Percentiles rank a stretch among this genome's conserved stretches.
phyloP scores from a whole-genome alignment of 768 basidiomycete species.

The Coprinellus aureogranulatus region DNA sequence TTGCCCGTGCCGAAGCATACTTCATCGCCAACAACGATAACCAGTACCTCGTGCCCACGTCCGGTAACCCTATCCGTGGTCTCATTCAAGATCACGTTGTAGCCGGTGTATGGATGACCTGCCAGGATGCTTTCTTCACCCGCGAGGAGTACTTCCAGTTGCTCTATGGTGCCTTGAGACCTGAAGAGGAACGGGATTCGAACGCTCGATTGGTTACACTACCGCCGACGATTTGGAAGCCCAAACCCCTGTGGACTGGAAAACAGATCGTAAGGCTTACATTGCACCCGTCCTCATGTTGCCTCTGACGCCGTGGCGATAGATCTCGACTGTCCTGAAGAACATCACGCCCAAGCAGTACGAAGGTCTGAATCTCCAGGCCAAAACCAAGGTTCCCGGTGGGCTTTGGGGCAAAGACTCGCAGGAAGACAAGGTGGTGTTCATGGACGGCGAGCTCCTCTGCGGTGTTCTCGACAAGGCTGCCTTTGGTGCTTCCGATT shows the following conservation, averaged over 20 bases:
- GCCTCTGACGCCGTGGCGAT: slow-evolving; percentile 4
- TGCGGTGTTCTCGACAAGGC: slow-evolving; percentile 96
- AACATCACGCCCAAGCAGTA: slow-evolving; percentile 84
- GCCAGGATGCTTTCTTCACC: slow-evolving; percentile 90
- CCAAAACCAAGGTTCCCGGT: slow-evolving; percentile 87
- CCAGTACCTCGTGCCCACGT: slow-evolving; percentile 98
- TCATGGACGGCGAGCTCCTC: slow-evolving; percentile 90
- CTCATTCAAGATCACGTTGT: slow-evolving; percentile 99
- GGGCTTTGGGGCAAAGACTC: slow-evolving; percentile 80
- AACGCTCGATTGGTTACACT: slow-evolving; percentile 71
- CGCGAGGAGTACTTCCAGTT: slow-evolving; percentile 96
- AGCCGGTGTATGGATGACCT: slow-evolving; percentile 99
- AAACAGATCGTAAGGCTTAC: slow-evolving; percentile 83
- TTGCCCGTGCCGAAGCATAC: slow-evolving; percentile 91
- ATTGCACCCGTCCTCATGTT: background rate
- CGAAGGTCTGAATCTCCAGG: slow-evolving; percentile 78
- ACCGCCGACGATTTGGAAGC: slow-evolving; percentile 91
- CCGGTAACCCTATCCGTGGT: slow-evolving; percentile 95
- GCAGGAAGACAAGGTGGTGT: slow-evolving; percentile 80
- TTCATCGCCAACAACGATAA: slow-evolving; percentile 97
- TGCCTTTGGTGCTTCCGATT: slow-evolving; percentile 93
- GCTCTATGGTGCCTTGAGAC: slow-evolving; percentile 88
- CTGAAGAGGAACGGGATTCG: slow-evolving; percentile 70
- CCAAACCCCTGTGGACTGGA: slow-evolving; percentile 90
- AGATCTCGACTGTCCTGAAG: slow-evolving; percentile 92